Evolutionary conservation across 2,329 filamentous ascomycete species (phyloP).

Genomic region (Epichloe gansuensis): DNA sequence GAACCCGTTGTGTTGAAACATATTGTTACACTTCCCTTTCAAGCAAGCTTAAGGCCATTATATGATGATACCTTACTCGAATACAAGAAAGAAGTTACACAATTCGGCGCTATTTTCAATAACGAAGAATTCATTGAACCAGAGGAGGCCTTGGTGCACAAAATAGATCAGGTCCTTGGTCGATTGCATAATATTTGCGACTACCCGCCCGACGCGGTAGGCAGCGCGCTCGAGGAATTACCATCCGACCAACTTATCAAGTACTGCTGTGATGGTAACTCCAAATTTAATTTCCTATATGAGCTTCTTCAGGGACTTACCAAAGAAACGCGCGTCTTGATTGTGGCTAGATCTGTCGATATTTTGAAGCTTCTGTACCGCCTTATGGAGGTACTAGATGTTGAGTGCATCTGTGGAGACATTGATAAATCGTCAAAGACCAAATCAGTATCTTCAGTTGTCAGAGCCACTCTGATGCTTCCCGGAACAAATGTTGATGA

Average conservation of each 20-base stretch:
- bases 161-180: conserved; percentile 38
- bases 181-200: conserved; percentile 43
- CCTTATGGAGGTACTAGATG: conserved; percentile 28
- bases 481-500: conserved; percentile 26
- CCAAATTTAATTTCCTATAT: conserved; percentile 47
- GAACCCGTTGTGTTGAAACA: conserved; percentile 23
- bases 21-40: conserved; percentile 43
- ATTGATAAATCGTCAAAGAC: conserved; percentile 13
- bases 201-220: conserved; percentile 38
- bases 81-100: conserved; percentile 29
- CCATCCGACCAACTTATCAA: conserved; percentile 32
- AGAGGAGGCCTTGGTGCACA: conserved; percentile 25
- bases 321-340: conserved; percentile 34
- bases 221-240: conserved; percentile 26
- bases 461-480: conserved; percentile 30
- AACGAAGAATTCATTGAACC: conserved; percentile 26
- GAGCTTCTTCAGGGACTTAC: conserved; percentile 37
- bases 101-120: conserved; percentile 31
- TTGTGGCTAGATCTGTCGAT: conserved; percentile 37
- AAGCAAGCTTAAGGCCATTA: conserved; percentile 35
- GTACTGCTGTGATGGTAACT: conserved; percentile 42
- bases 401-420: conserved; percentile 23
- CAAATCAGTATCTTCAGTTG: conserved; percentile 19
- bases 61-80: conserved; percentile 38
- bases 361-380: conserved; percentile 39